Evolutionary conservation across 805 yeast species (phyloP), one percentile per base, ranked within the genome.

Genomic region (Barnettozyma sp.): DNA sequence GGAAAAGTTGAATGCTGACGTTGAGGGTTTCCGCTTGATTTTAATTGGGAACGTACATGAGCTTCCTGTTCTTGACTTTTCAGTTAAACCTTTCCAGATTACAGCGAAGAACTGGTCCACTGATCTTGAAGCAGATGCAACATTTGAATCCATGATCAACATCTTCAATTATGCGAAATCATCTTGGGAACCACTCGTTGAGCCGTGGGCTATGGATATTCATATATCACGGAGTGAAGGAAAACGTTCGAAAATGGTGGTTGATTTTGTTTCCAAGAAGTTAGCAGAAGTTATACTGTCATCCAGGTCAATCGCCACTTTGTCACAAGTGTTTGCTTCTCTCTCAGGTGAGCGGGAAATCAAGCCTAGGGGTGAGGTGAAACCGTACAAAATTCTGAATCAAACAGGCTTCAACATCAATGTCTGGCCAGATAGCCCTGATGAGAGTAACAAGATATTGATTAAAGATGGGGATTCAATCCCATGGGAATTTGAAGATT

Each of bases 401-500:
- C 85, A 87, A 51, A 87, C 97, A 0, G 99, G 97, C 0, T 71
- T 71, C 42, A 78, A 78, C 38, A 40, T 90, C n/a, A 74, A 78
- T 33, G 73, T 92, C 0, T 88, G 96, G 96, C 70, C 78, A n/a
- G 84, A 82, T 22, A 45, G 59, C 33, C 49, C 50, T 4, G 54
- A 57, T 3, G 52, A 44, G 19, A 46, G 43, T 11, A 35, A 41
- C 8, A 49, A 46, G 2, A 22, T 68, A 0, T 25, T 48, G 0
- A 52, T 83, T 12, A 56, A 62, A 26, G 66, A 76, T 34, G 71
- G 72, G 2, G 74, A 71, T 5, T 56, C 59, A 4, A 54, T 73
- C 5, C 81, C 84, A 1, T 92, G 97, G 97, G 78, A 87, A 26
- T 94, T 94, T 63, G 95, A 88, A 50, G 96, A 90, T 53, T 92